Conservation (phyloP, 495 filamentous ascomycete genomes). For the Penicillium daleae region DNA sequence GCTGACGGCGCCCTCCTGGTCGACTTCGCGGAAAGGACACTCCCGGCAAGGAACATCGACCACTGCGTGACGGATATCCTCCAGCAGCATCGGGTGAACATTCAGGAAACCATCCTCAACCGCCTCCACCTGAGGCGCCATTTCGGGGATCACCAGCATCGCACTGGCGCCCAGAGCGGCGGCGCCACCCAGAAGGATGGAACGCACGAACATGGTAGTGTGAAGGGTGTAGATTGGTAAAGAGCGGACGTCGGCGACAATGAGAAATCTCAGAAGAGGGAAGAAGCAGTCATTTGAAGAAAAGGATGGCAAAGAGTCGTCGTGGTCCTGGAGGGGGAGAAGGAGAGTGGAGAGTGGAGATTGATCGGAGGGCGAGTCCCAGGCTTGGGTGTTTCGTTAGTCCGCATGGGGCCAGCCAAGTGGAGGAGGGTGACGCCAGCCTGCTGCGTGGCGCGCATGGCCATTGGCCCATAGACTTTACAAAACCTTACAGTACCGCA, state of each 20-base stretch:
- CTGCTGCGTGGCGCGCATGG: constrained; percentile 24
- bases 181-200: constrained; percentile 44
- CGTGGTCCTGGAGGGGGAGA: constrained; percentile 16
- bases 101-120: constrained; percentile 32
- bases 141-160: constrained; percentile 52
- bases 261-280: constrained; percentile 5
- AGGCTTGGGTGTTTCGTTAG: constrained; percentile 12
- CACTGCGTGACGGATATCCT: constrained; percentile 34
- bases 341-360: constrained; percentile 22
- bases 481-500: background rate
- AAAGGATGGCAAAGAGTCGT: constrained; percentile 5
- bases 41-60: constrained; percentile 50
- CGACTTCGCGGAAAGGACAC: constrained; percentile 48
- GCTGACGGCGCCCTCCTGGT: constrained; percentile 37
- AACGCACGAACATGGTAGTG: constrained; percentile 47
- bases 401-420: constrained; percentile 20
- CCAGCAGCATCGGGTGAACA: constrained; percentile 34
- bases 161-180: constrained; percentile 49
- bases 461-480: constrained; percentile 22
- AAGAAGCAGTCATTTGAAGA: constrained; percentile 11
- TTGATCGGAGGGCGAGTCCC: background rate
- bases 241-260: constrained; percentile 29
- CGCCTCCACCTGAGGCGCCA: constrained; percentile 33
- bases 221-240: constrained; percentile 14
- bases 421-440: constrained; percentile 39